Conservation (phyloP, 2,329 filamentous ascomycete genomes). For the Diaporthe vaccinii region DNA sequence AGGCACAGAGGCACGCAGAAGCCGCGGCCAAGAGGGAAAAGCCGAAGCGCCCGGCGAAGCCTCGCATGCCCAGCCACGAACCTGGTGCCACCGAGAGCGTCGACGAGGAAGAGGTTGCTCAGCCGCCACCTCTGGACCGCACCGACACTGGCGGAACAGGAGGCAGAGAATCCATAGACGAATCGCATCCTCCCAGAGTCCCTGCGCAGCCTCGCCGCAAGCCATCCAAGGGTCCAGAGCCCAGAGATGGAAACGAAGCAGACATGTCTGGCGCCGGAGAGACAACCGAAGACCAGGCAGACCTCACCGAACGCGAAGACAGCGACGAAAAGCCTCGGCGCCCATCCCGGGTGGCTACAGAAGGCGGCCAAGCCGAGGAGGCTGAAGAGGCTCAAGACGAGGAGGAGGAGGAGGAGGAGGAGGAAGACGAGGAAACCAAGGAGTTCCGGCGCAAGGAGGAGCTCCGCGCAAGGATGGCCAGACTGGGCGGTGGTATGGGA, state of each 20-base stretch:
- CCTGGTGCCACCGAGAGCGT: slow-evolving; percentile 45
- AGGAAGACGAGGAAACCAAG: slow-evolving; percentile 88
- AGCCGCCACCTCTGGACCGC: slow-evolving; percentile 57
- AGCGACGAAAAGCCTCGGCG: slow-evolving; percentile 71
- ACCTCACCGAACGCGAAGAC: slow-evolving; percentile 79
- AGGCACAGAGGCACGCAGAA: slow-evolving; percentile 85
- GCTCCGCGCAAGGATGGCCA: slow-evolving; percentile 94
- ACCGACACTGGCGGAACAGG: slow-evolving; percentile 62
- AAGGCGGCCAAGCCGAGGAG: slow-evolving; percentile 51
- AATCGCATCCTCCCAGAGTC: slow-evolving; percentile 54
- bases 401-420: slow-evolving; percentile 77
- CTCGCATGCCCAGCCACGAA: slow-evolving; percentile 63
- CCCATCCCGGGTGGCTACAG: slow-evolving; percentile 54
- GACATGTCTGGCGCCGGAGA: slow-evolving; percentile 76
- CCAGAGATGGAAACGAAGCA: slow-evolving; percentile 73
- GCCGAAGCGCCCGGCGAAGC: slow-evolving; percentile 81
- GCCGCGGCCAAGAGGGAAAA: slow-evolving; percentile 87
- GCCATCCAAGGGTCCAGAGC: slow-evolving; percentile 60
- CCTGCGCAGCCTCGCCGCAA: slow-evolving; percentile 65
- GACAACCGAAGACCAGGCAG: slow-evolving; percentile 71
- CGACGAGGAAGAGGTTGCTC: slow-evolving; percentile 52
- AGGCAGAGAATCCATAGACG: slow-evolving; percentile 67
- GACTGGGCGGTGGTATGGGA: slow-evolving; percentile 97
- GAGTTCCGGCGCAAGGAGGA: slow-evolving; percentile 89
- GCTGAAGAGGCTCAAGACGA: slow-evolving; percentile 61